Evolutionary conservation across 805 yeast species (phyloP), one percentile per base, ranked within the genome.

Genomic region (Saturnispora diversa): DNA sequence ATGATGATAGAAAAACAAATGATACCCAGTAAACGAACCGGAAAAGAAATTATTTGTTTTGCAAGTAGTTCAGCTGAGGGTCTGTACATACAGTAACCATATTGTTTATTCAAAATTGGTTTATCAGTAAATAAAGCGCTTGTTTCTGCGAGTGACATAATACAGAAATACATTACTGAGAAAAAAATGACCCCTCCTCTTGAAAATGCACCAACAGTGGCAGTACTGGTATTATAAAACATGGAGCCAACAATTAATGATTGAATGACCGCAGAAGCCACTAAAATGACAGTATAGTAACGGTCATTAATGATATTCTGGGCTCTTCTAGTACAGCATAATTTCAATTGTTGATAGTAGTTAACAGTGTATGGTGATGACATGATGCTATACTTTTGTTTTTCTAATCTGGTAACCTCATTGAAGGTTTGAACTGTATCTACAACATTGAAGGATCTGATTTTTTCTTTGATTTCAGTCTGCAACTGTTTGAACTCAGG

Each of bases 131-230:
- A 79, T 42, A 77, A 62, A 8, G 71, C 58, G 51, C 78, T 67
- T 44, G 78, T 73, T 60, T 77, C 84, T 50, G 81, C 77, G 44
- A 77, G 59, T 9, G 80, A 70, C 39, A 80, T 70, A 50, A 77
- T 67, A 32, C 79, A 75, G 56, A 74, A 77, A 49, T 70, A 77
- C 40, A 79, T 62, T 36, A 76, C 66, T 28, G 78, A 72, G 53
- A 74, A 76, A 60, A 77, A 79, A 57, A 79, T 59, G 29, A 74
- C 59, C 54, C 82, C 82, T 58, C 80, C 77, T 62, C 84, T 69
- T 44, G 76, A 70, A 54, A 72, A 77, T 32, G 79, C 72, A 40
- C 81, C 79, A 7, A 55, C 54, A 0, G 84, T 75, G 5, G 68
- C 62, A 5, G 64, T 59, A 34, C 67, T 63, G 35, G 73, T 66